Base-by-base conservation (phyloP, 805 yeast genomes). In the Wickerhamiella spandovensis region DNA sequence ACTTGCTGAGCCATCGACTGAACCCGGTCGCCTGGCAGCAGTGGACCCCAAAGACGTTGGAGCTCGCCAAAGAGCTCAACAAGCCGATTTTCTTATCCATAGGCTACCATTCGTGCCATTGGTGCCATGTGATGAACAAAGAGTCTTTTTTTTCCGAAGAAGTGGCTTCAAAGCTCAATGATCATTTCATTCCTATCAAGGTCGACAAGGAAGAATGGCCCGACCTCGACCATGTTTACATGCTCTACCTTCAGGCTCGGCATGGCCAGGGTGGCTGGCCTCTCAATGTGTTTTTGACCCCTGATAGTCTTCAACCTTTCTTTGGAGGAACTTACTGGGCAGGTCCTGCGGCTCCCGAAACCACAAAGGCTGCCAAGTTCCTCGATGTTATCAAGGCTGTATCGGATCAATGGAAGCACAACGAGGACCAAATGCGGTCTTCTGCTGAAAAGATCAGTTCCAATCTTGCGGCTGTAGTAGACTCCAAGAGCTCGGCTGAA, bases 211-310 rank as follows among this genome's bases (percentile, higher is more conserved):
- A 67, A 46, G 67, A 64, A 46, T 61, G 67, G n/a, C 70, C 70
- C n/a, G 72, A 65, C 51, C 52, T 68, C 22, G 71, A 67, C 48
- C 53, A 63, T n/a, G 63, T 67, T 8, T 66, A 68, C 52, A 64
- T 62, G 65, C 58, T 62, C 60, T 68, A 61, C 50, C 54, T 68
- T 37, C 71, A 67, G 56, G 67, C 63, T 3, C 57, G 63, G 10
- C 52, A 55, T 17, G 68, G 67, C n/a, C 59, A 58, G 1, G 67
- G 69, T 12, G 71, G 71, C 18, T 68, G 72, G 72, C 72, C 72
- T 5, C 53, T 68, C 43, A 67, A 67, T 51, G 68, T 63, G 2
- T 66, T 68, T 53, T 56, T 68, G 47, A 58, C 61, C 1, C 72
- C 72, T 1, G 61, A 60, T 2, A 47, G 61, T 1, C 56, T 63